Base-by-base conservation (phyloP, 129 eudicot genomes). In the Tagetes erecta region DNA sequence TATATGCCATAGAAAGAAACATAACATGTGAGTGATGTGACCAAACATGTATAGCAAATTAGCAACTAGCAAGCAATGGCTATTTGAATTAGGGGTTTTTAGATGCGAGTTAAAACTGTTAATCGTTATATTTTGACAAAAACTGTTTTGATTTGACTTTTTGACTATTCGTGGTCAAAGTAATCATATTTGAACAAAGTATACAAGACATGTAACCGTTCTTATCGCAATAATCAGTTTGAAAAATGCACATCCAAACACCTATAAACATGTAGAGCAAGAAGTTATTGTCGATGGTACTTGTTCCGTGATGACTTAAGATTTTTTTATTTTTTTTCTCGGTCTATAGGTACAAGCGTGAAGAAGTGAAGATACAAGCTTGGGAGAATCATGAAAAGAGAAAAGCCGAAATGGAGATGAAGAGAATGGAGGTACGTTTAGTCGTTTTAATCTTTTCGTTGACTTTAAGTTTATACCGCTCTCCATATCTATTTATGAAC, bases 381-480 rank as follows among this genome's bases (percentile, higher is more conserved):
- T 92, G 98, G 98, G 98, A 92, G 80, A 92, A 89, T 81, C 96
- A 92, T 73, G 87, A 92, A 87, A 92, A 87, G 70, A 78, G 95
- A 80, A 92, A 86, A 86, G 96, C 98, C 49, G 96, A 92, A 76
- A 89, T 92, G 96, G 90, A 89, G 80, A 92, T 87, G 93, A 75
- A 86, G 84, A 92, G 86, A 81, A 65, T 86, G 85, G 98, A 92
- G 98, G 98, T 92, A 49, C 30, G 6, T 62, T 36, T 36, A 3
- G 67, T 35, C 51, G 69, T 39, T 33, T 57, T 62, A 3, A 75
- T 72, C 67, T 64, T 41, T 72, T 20, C 8, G 49, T 34, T 47
- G 34, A n/a, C 68, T 7, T 8, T 20, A 20, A 20, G 27, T 20
- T 20, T 20, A 20, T 20, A 20, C 27, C 27, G 27, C 1, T 27